These are phyloP conservation scores for Candida silvatica DNA, from an alignment of 805 yeast genomes.

Conservation along the genomic window DNA sequence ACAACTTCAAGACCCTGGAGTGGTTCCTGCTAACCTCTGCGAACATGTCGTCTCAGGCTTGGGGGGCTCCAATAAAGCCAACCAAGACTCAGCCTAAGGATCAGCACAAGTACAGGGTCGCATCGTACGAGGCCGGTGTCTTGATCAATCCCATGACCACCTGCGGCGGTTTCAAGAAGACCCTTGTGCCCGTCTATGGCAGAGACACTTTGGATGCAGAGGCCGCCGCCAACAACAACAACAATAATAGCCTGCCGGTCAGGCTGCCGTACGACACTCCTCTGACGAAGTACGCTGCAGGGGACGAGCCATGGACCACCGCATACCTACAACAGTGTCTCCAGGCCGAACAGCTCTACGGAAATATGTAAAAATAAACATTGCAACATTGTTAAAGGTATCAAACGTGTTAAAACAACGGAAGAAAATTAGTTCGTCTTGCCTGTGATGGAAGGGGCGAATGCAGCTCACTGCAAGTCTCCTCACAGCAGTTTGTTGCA, in stretches of 20 bases:
- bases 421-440: too few species aligned
- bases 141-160: conserved; percentile 28
- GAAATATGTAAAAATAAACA: too few species aligned
- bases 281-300: conserved; percentile 27
- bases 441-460: too few species aligned
- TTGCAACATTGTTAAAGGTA: too few species aligned
- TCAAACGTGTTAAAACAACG: too few species aligned
- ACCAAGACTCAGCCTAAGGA: conserved; percentile 7
- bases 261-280: conserved; percentile 51
- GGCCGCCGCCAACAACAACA: conserved; percentile 5
- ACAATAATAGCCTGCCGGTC: conserved; percentile 21
- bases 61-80: conserved; percentile 46
- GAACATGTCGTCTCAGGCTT: conserved; percentile 69
- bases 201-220: conserved; percentile 20
- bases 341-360: too few species aligned
- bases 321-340: background rate
- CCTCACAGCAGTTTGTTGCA: too few species aligned
- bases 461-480: too few species aligned
- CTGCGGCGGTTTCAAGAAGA: conserved; percentile 5
- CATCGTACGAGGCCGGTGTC: conserved; percentile 49
- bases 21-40: conserved; percentile 75
- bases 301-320: conserved; percentile 45
- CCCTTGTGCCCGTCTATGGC: conserved; percentile 36
- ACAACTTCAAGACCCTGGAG: conserved; percentile 38
- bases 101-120: conserved; percentile 24